Base-by-base conservation (phyloP, 2,329 filamentous ascomycete genomes). In the Pseudogymnoascus sp. region DNA sequence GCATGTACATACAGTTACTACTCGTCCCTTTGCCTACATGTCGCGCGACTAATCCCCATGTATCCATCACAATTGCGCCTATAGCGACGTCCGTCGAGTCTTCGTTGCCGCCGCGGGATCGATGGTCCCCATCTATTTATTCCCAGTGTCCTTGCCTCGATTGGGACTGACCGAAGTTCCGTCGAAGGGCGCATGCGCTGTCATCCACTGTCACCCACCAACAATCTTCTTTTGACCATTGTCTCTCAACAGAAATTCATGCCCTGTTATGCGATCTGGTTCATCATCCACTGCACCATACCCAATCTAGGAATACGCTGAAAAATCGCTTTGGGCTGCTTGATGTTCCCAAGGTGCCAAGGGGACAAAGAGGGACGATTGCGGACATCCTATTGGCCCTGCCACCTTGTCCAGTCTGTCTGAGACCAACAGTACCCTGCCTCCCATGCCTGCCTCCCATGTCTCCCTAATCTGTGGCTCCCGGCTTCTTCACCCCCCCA, bases 91-190 rank as follows among this genome's bases (percentile, higher is more conserved):
- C 44, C 44, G 21, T 28, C n/a, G 23, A 28, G 23, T 23, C 10
- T 28, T 50, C 44, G 44, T 50, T 50, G 44, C 44, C 44, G 59
- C 59, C 37, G 33, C 59, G 5, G 59, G 6, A 42, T 10, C 28
- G 14, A 42, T n/a, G 59, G 59, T 42, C 37, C 18, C 37, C 59
- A 28, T 60, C 59, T 60, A 60, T 60, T 60, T 60, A 60, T 60
- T 60, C 38, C 59, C 28, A 11, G 37, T 60, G 37, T 37, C 37
- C 18, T 60, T 60, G 33, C 59, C 59, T 60, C 59, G 8, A 60
- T 60, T 60, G 2, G 33, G 37, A 37, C 18, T 33, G 37, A 37
- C 18, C 59, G 14, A n/a, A 60, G 21, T 60, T 18, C 7, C 18
- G 14, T 18, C 28, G 8, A 42, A 42, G 35, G 21, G 44, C 44